Evolutionary conservation across 1,284 basidiomycete genomes (phyloP).

Genomic region (Pseudozyma tsukubaensis): DNA sequence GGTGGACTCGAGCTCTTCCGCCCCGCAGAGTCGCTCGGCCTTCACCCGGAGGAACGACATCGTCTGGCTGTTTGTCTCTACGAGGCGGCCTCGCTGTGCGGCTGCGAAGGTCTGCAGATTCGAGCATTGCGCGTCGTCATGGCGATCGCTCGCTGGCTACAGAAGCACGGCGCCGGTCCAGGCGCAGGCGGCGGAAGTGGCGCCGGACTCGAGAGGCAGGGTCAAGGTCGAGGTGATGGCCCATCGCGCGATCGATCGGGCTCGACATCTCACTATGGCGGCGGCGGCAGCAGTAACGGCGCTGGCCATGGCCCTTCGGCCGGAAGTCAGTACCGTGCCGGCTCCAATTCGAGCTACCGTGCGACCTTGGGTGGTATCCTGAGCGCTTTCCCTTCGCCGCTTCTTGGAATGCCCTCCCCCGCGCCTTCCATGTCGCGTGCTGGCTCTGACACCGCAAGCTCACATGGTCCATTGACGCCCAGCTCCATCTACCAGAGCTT

Average conservation of each 20-base stretch:
- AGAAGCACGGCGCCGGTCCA: slow-evolving; percentile 43
- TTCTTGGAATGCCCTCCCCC: slow-evolving; percentile 41
- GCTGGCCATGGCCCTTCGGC: slow-evolving; percentile 12
- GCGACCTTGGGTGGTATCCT: slow-evolving; percentile 13
- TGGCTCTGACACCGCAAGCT: slow-evolving; percentile 45
- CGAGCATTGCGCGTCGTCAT: slow-evolving; percentile 71
- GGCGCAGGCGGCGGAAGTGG: slow-evolving; percentile 28
- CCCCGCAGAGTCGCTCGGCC: slow-evolving; percentile 47
- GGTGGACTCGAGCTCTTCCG: slow-evolving; percentile 57
- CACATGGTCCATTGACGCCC: slow-evolving; percentile 44
- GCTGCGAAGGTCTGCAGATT: slow-evolving; percentile 86
- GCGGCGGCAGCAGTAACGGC: slow-evolving; percentile 23
- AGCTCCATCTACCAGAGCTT: slow-evolving; percentile 46
- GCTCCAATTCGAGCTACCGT: slow-evolving; percentile 17
- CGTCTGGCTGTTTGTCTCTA: slow-evolving; percentile 89
- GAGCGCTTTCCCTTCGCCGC: slow-evolving; percentile 20
- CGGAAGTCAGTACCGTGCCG: slow-evolving; percentile 14
- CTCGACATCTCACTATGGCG: slow-evolving; percentile 23
- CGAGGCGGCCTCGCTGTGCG: slow-evolving; percentile 90
- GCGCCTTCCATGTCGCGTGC: slow-evolving; percentile 44
- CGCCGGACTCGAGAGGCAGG: slow-evolving; percentile 22
- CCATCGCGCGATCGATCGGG: slow-evolving; percentile 35
- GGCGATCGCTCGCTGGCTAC: slow-evolving; percentile 53
- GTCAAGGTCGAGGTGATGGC: slow-evolving; percentile 34
- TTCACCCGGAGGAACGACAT: slow-evolving; percentile 75